A percentile compares a stretch with the other conserved stretches of the same genome.
Evolutionary conservation across 345 rosid species (phyloP).

Genomic region (Citrus hindsii): DNA sequence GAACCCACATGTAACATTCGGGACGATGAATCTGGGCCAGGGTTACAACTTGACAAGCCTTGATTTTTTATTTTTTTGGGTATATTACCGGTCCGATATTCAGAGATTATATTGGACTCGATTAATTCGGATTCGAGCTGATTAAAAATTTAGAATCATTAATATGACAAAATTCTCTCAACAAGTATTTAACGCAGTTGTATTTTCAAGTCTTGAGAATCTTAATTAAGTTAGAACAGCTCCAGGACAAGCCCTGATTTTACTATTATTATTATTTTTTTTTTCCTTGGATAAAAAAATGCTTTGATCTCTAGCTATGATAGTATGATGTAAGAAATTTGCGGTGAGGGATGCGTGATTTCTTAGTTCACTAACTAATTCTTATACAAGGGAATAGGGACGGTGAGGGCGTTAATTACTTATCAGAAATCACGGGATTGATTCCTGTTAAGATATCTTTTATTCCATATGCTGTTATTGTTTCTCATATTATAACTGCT

Average conservation of each 20-base stretch:
- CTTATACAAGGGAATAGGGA: too few relatives aligned
- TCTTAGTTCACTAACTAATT: too few relatives aligned
- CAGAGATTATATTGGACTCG: fast-evolving
- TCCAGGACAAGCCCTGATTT: too few relatives aligned
- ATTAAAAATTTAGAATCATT: too few relatives aligned
- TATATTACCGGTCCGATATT: too few relatives aligned
- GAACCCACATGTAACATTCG: too few relatives aligned
- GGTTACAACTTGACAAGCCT: neutral
- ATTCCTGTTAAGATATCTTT: neutral
- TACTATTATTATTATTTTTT: neutral
- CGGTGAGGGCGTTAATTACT: too few relatives aligned
- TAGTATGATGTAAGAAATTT: neutral
- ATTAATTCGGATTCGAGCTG: fast-evolving
- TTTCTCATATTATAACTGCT: neutral
- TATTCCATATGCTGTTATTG: neutral
- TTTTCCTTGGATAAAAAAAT: neutral
- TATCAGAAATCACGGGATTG: neutral
- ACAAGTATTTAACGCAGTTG: fast-evolving
- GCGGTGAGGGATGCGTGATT: too few relatives aligned
- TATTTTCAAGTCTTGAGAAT: too few relatives aligned
- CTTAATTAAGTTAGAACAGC: too few relatives aligned
- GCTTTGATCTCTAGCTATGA: too few relatives aligned
- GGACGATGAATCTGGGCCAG: too few relatives aligned
- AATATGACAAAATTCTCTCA: fast-evolving
- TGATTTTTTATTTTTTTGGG: neutral